Conservation (phyloP, 1,284 basidiomycete genomes). For the Gymnopus androsaceus region DNA sequence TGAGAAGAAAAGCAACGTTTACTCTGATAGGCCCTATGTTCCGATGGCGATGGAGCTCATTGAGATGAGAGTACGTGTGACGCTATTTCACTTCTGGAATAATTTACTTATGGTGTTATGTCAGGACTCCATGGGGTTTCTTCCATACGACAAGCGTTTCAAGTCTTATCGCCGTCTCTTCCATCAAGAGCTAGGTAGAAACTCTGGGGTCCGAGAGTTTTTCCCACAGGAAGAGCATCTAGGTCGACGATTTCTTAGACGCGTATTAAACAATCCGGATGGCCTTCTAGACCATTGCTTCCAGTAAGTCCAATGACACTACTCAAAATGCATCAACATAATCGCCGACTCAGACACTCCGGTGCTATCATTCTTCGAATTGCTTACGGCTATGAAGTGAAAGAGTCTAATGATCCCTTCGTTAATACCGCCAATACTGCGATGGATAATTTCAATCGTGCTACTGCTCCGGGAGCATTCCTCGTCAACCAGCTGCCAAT, state of each 20-base stretch:
- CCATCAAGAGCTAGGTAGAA: slow-evolving; percentile 30
- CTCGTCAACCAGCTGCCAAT: slow-evolving; percentile 36
- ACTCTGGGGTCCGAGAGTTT: slow-evolving; percentile 19
- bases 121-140: slow-evolving; percentile 22
- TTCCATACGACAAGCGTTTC: slow-evolving; percentile 24
- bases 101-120: background rate
- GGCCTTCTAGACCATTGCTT: slow-evolving; percentile 21
- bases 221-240: slow-evolving; percentile 27
- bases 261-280: slow-evolving; percentile 24
- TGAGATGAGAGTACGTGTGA: slow-evolving; percentile 11
- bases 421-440: slow-evolving; percentile 23
- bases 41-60: slow-evolving; percentile 21
- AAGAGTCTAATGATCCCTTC: slow-evolving; percentile 27
- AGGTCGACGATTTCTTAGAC: slow-evolving; percentile 26
- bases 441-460: slow-evolving; percentile 24
- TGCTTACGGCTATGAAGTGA: slow-evolving; percentile 33
- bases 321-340: background rate
- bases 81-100: background rate
- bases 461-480: slow-evolving; percentile 28
- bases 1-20: slow-evolving; percentile 25
- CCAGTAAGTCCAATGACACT: slow-evolving; percentile 14
- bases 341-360: slow-evolving; percentile 24
- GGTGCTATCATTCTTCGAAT: slow-evolving; percentile 32
- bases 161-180: slow-evolving; percentile 21
- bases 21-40: slow-evolving; percentile 27